Percentiles rank a stretch among this genome's conserved stretches.
Evolutionary conservation across 768 basidiomycete species (phyloP).

Genomic region (Suillus brevipes): DNA sequence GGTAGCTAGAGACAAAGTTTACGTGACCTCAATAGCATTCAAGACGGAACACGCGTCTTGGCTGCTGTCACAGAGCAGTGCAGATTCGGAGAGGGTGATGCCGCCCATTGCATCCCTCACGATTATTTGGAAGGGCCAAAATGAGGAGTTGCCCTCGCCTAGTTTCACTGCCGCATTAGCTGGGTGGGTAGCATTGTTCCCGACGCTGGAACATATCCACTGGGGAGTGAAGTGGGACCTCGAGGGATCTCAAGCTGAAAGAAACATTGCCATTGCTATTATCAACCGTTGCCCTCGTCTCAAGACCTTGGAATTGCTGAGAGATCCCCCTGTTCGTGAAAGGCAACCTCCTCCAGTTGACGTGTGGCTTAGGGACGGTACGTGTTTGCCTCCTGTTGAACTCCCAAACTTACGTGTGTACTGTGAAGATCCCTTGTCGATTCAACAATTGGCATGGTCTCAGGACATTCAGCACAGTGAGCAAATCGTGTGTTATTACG

Average conservation of each 20-base stretch:
- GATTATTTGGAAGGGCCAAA: slow-evolving; percentile 2
- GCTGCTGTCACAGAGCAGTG: not conserved
- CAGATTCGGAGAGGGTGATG: not conserved
- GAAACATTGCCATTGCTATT: not conserved
- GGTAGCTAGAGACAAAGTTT: not conserved
- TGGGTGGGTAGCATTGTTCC: slow-evolving; percentile 3
- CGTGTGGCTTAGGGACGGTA: slow-evolving; percentile 2
- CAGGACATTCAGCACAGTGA: not conserved
- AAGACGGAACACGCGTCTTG: slow-evolving; percentile 3
- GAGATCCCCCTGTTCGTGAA: not conserved
- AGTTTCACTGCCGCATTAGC: slow-evolving; percentile 3
- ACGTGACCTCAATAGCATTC: slow-evolving; percentile 4
- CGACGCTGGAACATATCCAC: not conserved
- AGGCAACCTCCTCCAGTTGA: slow-evolving; percentile 4
- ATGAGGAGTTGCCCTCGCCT: not conserved
- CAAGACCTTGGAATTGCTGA: slow-evolving; percentile 6
- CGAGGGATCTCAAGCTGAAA: slow-evolving; percentile 2
- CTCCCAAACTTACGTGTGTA: not conserved
- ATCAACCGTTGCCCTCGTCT: slow-evolving; percentile 4
- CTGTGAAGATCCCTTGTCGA: slow-evolving; percentile 4
- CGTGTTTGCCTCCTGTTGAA: not conserved
- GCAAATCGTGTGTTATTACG: not conserved
- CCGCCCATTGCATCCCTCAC: not conserved
- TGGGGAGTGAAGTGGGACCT: slow-evolving; percentile 4
- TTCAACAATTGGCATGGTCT: slow-evolving; percentile 2